A percentile compares a stretch with the other conserved stretches of the same genome.
These are phyloP conservation scores for Candida xiaguanensis DNA, from an alignment of 805 yeast species.

Conservation along the genomic window DNA sequence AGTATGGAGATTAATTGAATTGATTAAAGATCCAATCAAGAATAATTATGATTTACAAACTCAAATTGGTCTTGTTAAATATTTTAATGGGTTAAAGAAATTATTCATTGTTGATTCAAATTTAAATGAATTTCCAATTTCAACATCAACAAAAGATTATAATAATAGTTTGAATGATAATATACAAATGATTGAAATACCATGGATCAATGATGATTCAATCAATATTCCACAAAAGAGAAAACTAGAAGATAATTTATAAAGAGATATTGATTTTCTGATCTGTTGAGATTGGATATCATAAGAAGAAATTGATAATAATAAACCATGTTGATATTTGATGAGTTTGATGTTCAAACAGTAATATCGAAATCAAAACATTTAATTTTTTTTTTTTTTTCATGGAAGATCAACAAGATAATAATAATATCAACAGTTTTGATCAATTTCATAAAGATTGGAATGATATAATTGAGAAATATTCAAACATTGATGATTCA, in stretches of 20 bases:
- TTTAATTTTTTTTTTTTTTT: no score
- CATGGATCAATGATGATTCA: constrained; percentile 23
- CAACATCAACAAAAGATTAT: not conserved
- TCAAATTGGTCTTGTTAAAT: constrained; percentile 35
- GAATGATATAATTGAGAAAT: constrained; percentile 51
- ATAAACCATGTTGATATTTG: no score
- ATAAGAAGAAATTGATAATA: no score
- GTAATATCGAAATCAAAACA: not conserved
- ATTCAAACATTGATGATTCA: constrained; percentile 43
- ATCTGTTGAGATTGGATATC: no score
- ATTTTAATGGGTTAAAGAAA: constrained; percentile 39
- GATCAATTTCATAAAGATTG: constrained; percentile 26
- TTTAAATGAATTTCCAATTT: constrained; percentile 20
- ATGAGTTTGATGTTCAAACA: no score
- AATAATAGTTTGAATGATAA: constrained; percentile 7
- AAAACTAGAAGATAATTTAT: not conserved
- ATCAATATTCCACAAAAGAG: constrained; percentile 2
- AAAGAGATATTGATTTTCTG: not conserved
- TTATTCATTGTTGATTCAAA: constrained; percentile 27
- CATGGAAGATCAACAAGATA: no score
- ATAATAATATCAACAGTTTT: no score
- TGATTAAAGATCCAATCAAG: constrained; percentile 36
- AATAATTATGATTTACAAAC: constrained; percentile 30
- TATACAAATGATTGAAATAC: constrained; percentile 23
- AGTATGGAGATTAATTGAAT: constrained; percentile 43